These are phyloP conservation scores for Pleurotus eryngii DNA, from an alignment of 768 basidiomycete species.

Conservation along the genomic window DNA sequence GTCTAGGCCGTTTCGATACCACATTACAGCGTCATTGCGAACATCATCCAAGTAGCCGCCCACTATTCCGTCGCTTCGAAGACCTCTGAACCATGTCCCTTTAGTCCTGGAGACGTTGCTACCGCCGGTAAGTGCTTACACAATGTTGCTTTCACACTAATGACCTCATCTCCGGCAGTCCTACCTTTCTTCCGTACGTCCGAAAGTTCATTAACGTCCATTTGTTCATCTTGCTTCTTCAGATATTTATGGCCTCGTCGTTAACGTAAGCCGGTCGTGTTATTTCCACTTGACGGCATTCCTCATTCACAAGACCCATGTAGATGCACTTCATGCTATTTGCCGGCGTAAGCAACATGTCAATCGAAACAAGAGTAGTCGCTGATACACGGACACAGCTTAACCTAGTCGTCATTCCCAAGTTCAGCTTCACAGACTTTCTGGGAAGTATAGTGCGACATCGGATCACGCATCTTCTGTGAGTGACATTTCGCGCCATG, in stretches of 20 bases:
- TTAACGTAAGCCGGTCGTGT: slow-evolving; percentile 38
- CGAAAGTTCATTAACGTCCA: not conserved
- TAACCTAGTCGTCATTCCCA: slow-evolving; percentile 58
- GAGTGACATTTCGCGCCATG: slow-evolving; percentile 14
- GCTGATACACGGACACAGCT: slow-evolving; percentile 31
- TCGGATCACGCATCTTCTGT: slow-evolving; percentile 56
- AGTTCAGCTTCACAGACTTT: slow-evolving; percentile 56
- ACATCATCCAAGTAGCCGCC: slow-evolving; percentile 55
- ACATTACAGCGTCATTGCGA: slow-evolving; percentile 63
- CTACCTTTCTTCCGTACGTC: slow-evolving; percentile 59
- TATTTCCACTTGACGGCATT: not conserved
- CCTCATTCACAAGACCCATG: slow-evolving; percentile 3
- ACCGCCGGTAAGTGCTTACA: slow-evolving; percentile 44
- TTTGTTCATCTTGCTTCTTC: not conserved
- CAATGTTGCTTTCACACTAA: not conserved
- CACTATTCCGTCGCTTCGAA: slow-evolving; percentile 38
- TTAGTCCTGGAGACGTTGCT: slow-evolving; percentile 54
- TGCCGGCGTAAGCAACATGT: slow-evolving; percentile 38
- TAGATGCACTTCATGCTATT: slow-evolving; percentile 55
- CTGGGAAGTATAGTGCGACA: slow-evolving; percentile 53
- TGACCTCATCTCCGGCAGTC: slow-evolving; percentile 28
- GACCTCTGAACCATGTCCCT: not conserved
- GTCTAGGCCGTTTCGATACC: slow-evolving; percentile 62
- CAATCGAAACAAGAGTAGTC: not conserved
- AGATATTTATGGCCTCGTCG: slow-evolving; percentile 63